These are phyloP conservation scores for Anastatica hierochuntica DNA, from an alignment of 345 rosid species.

Conservation along the genomic window DNA sequence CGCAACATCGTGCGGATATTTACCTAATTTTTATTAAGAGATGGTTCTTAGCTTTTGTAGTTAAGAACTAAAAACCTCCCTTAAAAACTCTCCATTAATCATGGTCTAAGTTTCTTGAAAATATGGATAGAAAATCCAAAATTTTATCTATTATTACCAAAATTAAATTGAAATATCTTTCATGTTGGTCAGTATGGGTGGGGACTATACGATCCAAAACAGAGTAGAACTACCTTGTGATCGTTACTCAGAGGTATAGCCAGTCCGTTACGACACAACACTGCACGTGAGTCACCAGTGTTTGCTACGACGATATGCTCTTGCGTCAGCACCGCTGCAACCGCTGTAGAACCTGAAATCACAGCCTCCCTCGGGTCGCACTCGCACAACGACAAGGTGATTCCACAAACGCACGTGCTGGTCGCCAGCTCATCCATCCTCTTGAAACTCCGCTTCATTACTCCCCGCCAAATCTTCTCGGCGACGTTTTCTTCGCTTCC, in stretches of 20 bases:
- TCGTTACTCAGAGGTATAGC: constrained; percentile 23
- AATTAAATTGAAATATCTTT: too few relatives aligned
- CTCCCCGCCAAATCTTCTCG: constrained; percentile 16
- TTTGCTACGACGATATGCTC: constrained; percentile 37
- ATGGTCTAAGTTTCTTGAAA: too few relatives aligned
- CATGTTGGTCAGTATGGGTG: too few relatives aligned
- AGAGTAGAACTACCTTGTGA: constrained; percentile 19
- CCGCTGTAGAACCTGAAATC: constrained; percentile 35
- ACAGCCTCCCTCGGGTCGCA: constrained; percentile 12
- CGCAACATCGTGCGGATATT: too few relatives aligned
- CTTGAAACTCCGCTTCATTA: constrained; percentile 23
- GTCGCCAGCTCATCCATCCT: constrained; percentile 26
- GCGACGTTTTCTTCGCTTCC: not conserved
- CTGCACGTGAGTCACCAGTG: constrained; percentile 51
- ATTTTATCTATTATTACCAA: too few relatives aligned
- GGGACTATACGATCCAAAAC: not conserved
- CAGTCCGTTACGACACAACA: constrained; percentile 39
- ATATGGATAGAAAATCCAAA: too few relatives aligned
- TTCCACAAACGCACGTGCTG: constrained; percentile 14
- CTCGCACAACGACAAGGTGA: not conserved
- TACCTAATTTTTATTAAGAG: too few relatives aligned
- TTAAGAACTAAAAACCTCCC: too few relatives aligned
- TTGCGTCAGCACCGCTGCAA: constrained; percentile 31
- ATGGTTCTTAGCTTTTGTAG: too few relatives aligned
- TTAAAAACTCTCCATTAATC: too few relatives aligned